phyloP scores from a whole-genome alignment of 2,329 filamentous ascomycete genomes.

The Ophiostoma ips region DNA sequence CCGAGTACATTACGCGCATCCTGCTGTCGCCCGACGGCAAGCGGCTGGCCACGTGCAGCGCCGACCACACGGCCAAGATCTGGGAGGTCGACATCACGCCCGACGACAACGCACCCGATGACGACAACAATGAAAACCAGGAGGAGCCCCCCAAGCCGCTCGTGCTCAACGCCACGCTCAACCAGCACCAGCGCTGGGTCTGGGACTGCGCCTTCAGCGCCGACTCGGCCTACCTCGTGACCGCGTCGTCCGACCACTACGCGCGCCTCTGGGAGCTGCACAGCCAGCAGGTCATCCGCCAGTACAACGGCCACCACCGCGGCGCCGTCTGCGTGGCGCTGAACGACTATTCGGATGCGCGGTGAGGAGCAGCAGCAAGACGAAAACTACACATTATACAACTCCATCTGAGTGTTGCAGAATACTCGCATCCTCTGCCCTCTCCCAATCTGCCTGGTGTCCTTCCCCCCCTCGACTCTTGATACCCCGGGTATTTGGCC shows the following conservation, averaged over 20 bases:
- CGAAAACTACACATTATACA: too few species aligned
- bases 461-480: background rate
- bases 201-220: conserved; percentile 96
- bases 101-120: conserved; percentile 16
- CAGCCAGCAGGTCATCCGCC: conserved; percentile 78
- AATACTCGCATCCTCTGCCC: background rate
- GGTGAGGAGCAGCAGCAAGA: conserved; percentile 17
- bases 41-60: conserved; percentile 84
- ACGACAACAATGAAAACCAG: too few species aligned
- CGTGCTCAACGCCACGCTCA: conserved; percentile 72
- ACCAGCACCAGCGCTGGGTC: conserved; percentile 88
- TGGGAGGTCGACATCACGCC: conserved; percentile 76
- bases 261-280: conserved; percentile 80
- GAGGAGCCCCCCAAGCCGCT: conserved; percentile 54
- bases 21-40: conserved; percentile 87
- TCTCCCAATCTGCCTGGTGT: background rate
- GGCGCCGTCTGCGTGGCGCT: conserved; percentile 85
- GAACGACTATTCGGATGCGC: conserved; percentile 64
- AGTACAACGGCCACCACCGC: conserved; percentile 89
- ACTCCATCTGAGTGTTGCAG: background rate
- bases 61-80: conserved; percentile 88
- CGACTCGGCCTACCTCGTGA: conserved; percentile 84
- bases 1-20: conserved; percentile 83
- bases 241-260: conserved; percentile 87
- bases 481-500: conserved; percentile 1